Evolutionary conservation across 345 rosid species (phyloP).

Genomic region (Sisymbrium altissimum): DNA sequence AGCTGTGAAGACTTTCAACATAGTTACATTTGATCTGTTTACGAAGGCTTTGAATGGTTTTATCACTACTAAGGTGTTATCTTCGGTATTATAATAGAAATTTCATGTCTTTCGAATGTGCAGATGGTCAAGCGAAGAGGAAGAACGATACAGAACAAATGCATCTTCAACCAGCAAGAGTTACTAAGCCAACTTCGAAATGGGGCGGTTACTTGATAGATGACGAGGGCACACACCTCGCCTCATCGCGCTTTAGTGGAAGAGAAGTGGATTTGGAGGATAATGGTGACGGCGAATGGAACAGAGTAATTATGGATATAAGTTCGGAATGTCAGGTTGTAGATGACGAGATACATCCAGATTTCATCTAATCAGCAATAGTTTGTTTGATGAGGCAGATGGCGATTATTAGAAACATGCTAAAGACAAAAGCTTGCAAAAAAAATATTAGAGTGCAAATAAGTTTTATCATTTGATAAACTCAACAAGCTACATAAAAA

Average conservation of each 20-base stretch:
- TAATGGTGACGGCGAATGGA: conserved; percentile 10
- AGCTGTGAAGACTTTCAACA: neutral
- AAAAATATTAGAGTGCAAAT: neutral
- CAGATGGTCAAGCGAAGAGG: conserved; percentile 14
- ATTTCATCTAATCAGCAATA: conserved; percentile 42
- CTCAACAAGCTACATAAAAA: neutral
- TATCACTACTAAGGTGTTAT: no score
- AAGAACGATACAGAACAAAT: neutral
- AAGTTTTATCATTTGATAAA: neutral
- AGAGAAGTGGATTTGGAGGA: neutral
- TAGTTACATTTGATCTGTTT: neutral
- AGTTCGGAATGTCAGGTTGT: conserved; percentile 34
- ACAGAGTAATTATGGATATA: conserved; percentile 25
- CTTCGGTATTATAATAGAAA: no score
- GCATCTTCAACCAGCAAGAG: neutral
- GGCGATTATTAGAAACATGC: neutral
- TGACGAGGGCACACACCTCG: conserved; percentile 18
- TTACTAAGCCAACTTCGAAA: conserved; percentile 31
- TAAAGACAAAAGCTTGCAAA: neutral
- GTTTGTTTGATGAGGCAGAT: neutral
- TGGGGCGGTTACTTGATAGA: conserved; percentile 44
- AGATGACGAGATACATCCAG: conserved; percentile 74
- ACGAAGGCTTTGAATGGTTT: neutral
- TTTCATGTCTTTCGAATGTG: neutral
- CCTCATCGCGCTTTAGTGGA: neutral